Conservation (phyloP, 805 yeast genomes). For the Scheffersomyces stipitis region DNA sequence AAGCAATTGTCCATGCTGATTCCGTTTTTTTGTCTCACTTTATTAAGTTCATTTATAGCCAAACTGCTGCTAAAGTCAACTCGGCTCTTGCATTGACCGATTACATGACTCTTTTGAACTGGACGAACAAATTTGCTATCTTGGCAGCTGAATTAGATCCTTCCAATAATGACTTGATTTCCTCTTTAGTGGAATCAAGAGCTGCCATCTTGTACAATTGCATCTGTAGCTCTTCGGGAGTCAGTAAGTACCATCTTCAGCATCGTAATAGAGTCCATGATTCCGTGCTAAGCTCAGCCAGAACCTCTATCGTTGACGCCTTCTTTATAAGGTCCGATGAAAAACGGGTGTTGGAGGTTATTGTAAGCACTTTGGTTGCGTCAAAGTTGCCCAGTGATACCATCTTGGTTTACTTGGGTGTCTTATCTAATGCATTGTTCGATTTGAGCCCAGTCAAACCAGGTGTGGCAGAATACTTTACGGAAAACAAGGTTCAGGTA, state of each 20-base stretch:
- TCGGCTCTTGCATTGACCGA: constrained; percentile 55
- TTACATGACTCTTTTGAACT: constrained; percentile 54
- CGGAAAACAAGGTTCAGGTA: constrained; percentile 8
- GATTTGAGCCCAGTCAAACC: constrained; percentile 27
- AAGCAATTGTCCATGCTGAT: constrained; percentile 30
- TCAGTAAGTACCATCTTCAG: constrained; percentile 6
- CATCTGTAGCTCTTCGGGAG: constrained; percentile 8
- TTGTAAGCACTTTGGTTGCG: constrained; percentile 2
- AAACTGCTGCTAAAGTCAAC: constrained; percentile 21
- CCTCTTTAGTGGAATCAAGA: constrained; percentile 26
- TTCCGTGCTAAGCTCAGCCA: constrained; percentile 31
- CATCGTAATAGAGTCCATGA: constrained; percentile 23
- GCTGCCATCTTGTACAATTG: constrained; percentile 37
- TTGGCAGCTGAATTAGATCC: constrained; percentile 13
- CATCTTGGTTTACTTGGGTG: constrained; percentile 22
- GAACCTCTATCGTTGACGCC: constrained; percentile 16
- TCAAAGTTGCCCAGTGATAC: constrained; percentile 6
- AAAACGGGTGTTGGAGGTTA: background rate
- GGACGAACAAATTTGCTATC: constrained; percentile 47
- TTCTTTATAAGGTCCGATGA: constrained; percentile 1
- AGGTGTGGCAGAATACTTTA: constrained; percentile 14
- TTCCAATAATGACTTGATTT: constrained; percentile 16
- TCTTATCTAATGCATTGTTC: constrained; percentile 19
- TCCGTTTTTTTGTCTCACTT: constrained; percentile 35
- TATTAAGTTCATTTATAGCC: constrained; percentile 37